Conservation (phyloP, 2,329 filamentous ascomycete genomes). For the Botryotinia calthae region DNA sequence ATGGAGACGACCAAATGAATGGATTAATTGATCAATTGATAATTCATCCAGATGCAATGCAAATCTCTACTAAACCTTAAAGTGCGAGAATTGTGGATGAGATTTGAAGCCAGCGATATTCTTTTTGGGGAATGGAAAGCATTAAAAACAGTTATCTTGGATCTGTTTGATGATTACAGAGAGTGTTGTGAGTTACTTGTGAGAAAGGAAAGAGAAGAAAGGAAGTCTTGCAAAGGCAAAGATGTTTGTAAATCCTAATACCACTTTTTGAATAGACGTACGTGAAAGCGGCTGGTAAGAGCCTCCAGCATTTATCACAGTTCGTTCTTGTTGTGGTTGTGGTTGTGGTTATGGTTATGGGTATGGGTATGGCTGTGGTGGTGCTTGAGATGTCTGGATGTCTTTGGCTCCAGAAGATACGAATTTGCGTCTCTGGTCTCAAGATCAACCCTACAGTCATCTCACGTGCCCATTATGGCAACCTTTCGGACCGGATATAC, state of each 20-base stretch:
- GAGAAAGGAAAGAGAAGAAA: neutral
- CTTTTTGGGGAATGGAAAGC: neutral
- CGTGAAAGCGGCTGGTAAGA: neutral
- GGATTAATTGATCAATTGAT: neutral
- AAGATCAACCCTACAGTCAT: fast-evolving
- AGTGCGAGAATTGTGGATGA: neutral
- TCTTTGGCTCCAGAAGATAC: neutral
- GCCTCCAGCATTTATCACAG: neutral
- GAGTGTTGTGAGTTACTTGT: neutral
- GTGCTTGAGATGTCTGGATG: neutral
- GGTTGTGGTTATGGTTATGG: neutral
- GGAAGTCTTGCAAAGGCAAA: neutral
- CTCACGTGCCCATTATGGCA: neutral
- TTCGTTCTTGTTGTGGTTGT: neutral
- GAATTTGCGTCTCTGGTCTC: constrained; percentile 1
- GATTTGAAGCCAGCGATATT: neutral
- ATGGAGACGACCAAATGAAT: neutral
- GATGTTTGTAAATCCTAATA: neutral
- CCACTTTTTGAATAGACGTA: neutral
- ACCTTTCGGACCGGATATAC: constrained; percentile 8
- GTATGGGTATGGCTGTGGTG: neutral
- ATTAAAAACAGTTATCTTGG: neutral
- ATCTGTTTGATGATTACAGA: neutral
- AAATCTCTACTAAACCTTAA: neutral
- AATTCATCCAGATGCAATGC: neutral